phyloP scores from a whole-genome alignment of 148 eudicot genomes.

The Heliamphora exappendiculata region DNA sequence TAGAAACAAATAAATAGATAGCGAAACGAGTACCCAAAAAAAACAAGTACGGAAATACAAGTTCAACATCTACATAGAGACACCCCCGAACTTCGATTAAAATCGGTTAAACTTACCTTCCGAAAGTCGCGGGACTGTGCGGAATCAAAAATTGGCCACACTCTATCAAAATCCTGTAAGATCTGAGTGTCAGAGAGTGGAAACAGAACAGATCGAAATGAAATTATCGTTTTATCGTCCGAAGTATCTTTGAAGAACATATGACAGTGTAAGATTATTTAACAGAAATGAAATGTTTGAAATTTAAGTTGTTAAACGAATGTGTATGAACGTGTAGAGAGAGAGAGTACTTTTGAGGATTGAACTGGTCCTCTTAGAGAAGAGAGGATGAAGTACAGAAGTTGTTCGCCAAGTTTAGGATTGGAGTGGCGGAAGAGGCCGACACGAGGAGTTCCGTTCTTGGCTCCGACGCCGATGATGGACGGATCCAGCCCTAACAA shows the following conservation, averaged over 20 bases:
- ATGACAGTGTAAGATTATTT: too few species aligned
- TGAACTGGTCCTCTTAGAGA: constrained; percentile 84
- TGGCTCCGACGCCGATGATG: constrained; percentile 55
- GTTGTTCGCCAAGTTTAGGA: constrained; percentile 97
- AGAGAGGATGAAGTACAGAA: constrained; percentile 78
- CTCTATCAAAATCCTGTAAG: constrained; percentile 84
- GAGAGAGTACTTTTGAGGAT: constrained; percentile 56
- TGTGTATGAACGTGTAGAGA: neutral
- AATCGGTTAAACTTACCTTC: constrained; percentile 41
- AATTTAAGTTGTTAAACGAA: neutral
- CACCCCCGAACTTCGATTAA: neutral
- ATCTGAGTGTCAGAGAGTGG: constrained; percentile 17
- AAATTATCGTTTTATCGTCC: too few species aligned
- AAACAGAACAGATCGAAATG: constrained; percentile 9
- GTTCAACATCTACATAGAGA: neutral
- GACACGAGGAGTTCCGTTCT: constrained; percentile 58
- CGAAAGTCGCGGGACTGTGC: constrained; percentile 96
- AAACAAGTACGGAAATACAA: neutral
- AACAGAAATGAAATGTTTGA: neutral
- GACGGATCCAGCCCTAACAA: constrained; percentile 84
- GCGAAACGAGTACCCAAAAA: neutral
- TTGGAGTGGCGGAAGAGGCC: constrained; percentile 95
- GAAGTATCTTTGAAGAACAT: too few species aligned
- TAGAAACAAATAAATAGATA: neutral
- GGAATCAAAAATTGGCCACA: constrained; percentile 98